Percentiles rank a stretch among this genome's conserved stretches.
These are phyloP conservation scores for Skeletonema grethae DNA, from an alignment of 108 stramenopile genomes.

Conservation along the genomic window DNA sequence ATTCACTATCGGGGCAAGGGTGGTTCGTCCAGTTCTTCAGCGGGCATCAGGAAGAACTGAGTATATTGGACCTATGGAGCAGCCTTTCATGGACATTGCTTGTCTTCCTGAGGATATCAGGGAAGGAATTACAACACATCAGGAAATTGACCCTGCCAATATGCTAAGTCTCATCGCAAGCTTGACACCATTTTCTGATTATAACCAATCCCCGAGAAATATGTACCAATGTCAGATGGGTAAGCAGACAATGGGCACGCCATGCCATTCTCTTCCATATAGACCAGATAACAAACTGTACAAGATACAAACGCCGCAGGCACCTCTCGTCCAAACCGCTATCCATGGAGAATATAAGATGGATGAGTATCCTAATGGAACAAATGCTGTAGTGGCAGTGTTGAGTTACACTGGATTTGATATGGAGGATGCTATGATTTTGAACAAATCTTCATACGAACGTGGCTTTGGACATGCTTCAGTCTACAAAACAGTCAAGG, in stretches of 20 bases:
- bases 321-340: slow-evolving; percentile 94
- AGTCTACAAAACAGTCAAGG: slow-evolving; percentile 94
- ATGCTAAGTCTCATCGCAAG: slow-evolving; percentile 98
- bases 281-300: slow-evolving; percentile 97
- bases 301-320: slow-evolving; percentile 92
- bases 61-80: slow-evolving; percentile 96
- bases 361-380: slow-evolving; percentile 98
- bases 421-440: slow-evolving; percentile 99
- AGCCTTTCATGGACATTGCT: slow-evolving; percentile 96
- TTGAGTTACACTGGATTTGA: slow-evolving; percentile 99
- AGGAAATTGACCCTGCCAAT: slow-evolving; percentile 95
- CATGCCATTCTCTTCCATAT: slow-evolving; percentile 90
- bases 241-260: slow-evolving; percentile 99
- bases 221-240: slow-evolving; percentile 99
- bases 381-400: slow-evolving; percentile 99
- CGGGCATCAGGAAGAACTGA: slow-evolving; percentile 86
- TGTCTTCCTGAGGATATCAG: slow-evolving; percentile 91
- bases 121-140: slow-evolving; percentile 91
- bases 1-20: slow-evolving; percentile 83
- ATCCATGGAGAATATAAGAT: slow-evolving; percentile 91
- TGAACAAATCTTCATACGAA: slow-evolving; percentile 95
- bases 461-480: slow-evolving; percentile 93
- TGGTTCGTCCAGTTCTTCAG: slow-evolving; percentile 94
- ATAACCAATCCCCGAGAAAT: slow-evolving; percentile 98
- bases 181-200: slow-evolving; percentile 96